Base-by-base conservation (phyloP, 441 rosid species). In the Adansonia rubrostipa region DNA sequence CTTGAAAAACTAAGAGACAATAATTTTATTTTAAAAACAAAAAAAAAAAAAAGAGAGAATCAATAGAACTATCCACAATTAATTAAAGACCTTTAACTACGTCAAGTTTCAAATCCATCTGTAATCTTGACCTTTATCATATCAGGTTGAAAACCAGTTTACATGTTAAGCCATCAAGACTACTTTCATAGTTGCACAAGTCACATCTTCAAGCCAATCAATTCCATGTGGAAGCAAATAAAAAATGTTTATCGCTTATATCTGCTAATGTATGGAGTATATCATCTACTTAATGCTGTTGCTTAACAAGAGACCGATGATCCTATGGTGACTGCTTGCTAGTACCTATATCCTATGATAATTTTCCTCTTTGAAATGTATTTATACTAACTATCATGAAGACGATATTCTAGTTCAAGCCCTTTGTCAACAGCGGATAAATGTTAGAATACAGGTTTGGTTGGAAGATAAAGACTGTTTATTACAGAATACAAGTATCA, bases 361-460 rank as follows among this genome's bases (percentile, higher is more conserved):
- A 10, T 68, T 47, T 68, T 45, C 17, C 54, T 44, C 71, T 67
- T 45, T 68, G 36, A 45, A 45, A 67, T 44, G 33, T 36, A 44
- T 44, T 44, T 20, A 19, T 47, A 68, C 17, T 68, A 68, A 20
- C 36, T 11, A 68, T 11, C 17, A 20, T 17, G 20, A 3, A 17
- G 10, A 40, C 3, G 7, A 42, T 65, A 65, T 65, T 65, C 71
- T 40, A 42, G 22, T 9, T 42, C 22, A 65, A n/a, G n/a, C 11
- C 24, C 36, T 44, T 40, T 5, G 2, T 42, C 9, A 65, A 40
- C 47, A 33, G 36, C 45, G 8, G 33, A 20, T 47, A 50, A 65
- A n/a, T 47, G 5, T 19, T 47, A 20, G 17, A 47, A 14, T 45
- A 68, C 17, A 20, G 45, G 45, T 44, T 63, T 63, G 9, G 19